Conservation (phyloP, 257 asterid species). For the Craterostigma plantagineum region DNA sequence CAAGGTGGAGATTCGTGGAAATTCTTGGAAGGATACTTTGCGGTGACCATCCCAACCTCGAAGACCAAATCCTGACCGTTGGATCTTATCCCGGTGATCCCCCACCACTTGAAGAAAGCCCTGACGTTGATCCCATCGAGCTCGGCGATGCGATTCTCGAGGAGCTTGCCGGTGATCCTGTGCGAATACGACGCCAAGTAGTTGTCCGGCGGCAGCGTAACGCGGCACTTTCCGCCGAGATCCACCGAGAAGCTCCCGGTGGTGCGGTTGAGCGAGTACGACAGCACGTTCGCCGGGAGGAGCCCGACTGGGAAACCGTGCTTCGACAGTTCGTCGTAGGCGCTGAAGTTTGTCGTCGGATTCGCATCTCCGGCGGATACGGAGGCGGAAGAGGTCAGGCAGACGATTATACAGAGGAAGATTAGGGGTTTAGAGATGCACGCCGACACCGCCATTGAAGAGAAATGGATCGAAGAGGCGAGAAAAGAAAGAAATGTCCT, state of each 20-base stretch:
- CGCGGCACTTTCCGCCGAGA: slow-evolving; percentile 31
- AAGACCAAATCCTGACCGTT: slow-evolving; percentile 55
- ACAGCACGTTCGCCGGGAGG: slow-evolving; percentile 37
- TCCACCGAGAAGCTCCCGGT: slow-evolving; percentile 50
- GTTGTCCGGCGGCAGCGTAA: slow-evolving; percentile 89
- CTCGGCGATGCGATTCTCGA: slow-evolving; percentile 67
- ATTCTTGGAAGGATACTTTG: slow-evolving; percentile 68
- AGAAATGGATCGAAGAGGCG: too few relatives aligned
- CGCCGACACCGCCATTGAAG: too few relatives aligned
- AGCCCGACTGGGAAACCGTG: slow-evolving; percentile 77
- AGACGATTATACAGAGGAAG: too few relatives aligned
- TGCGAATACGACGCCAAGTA: slow-evolving; percentile 66
- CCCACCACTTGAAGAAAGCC: slow-evolving; percentile 97
- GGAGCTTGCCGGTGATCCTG: slow-evolving; percentile 58
- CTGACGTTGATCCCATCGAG: slow-evolving; percentile 70
- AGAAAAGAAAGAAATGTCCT: too few relatives aligned
- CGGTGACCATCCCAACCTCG: slow-evolving; percentile 78
- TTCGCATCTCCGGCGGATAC: too few relatives aligned
- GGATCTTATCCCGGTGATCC: slow-evolving; percentile 73
- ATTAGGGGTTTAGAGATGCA: too few relatives aligned
- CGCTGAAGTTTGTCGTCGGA: slow-evolving; percentile 5
- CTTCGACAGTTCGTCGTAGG: slow-evolving; percentile 43
- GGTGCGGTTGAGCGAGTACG: slow-evolving; percentile 38
- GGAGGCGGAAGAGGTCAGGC: too few relatives aligned
- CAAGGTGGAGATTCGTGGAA: slow-evolving; percentile 51